Base-by-base conservation (phyloP, 345 rosid genomes). In the Euphorbia lathyris region DNA sequence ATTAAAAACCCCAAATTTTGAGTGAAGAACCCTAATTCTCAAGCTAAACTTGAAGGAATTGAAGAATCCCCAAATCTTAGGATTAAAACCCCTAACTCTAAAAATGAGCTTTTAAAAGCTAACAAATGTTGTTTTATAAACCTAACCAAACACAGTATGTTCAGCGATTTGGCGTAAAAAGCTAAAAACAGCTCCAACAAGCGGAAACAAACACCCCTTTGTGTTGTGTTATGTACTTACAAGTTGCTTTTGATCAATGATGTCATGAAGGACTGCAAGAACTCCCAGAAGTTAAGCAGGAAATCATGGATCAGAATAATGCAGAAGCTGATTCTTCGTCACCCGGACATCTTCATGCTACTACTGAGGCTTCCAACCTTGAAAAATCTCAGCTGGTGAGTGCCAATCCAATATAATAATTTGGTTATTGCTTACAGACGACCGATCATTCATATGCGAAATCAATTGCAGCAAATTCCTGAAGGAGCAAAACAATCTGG, bases 381-480 rank as follows among this genome's bases (percentile, higher is more conserved):
- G 19, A 2, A 6, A 12, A 42, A 16, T 63, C 32, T 42, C 32
- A 42, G 27, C 51, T 11, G 50, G 66, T 29, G 27, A 63, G 52
- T 42, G 22, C 52, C 51, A 4, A 42, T 3, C 50, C 48, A 63
- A 42, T n/a, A 10, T 45, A 10, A 36, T 22, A 22, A 40, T 20
- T 63, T 38, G 7, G 9, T 12, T 45, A 45, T 23, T 47, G 57
- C 29, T 22, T 20, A 2, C 22, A 10, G 13, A 53, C 1, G 13
- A 47, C 17, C 4, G 1, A 16, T 63, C 52, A 20, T 42, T 22
- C 7, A 40, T 12, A 45, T 11, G 19, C 3, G 26, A 25, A 61
- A 45, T 13, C 9, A 42, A 42, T 42, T 63, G 34, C 52, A 63
- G 67, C 40, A 63, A 40, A 14, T 63, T 42, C 67, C 66, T 12